Percentiles rank a stretch among this genome's conserved stretches.
phyloP scores from a whole-genome alignment of 2,329 filamentous ascomycete species.

The Sordariomycetes sp. region DNA sequence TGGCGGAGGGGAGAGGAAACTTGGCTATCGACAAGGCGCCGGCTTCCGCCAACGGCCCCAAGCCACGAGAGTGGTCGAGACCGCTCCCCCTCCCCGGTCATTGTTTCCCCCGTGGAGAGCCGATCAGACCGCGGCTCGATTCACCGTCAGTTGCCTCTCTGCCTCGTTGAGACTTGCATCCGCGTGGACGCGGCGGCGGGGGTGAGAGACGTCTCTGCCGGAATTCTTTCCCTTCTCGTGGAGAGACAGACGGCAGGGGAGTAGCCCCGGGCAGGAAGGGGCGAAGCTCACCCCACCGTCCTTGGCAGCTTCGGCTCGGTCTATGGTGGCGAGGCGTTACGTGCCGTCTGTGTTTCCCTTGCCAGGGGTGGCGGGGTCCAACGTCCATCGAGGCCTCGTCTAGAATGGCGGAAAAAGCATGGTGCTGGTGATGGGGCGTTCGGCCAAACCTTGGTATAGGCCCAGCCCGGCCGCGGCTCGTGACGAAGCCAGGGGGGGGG shows the following conservation, averaged over 20 bases:
- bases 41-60: not conserved
- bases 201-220: too few relatives aligned
- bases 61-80: not conserved
- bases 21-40: not conserved
- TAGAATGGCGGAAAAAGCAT: not conserved
- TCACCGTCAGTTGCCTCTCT: not conserved
- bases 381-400: not conserved
- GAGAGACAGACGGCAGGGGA: too few relatives aligned
- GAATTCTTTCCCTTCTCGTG: too few relatives aligned
- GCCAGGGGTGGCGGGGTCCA: not conserved
- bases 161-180: not conserved
- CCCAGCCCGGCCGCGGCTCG: not conserved
- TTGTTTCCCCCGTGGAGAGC: not conserved
- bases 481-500: not conserved
- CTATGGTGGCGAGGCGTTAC: too few relatives aligned
- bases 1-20: not conserved
- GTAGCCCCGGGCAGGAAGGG: too few relatives aligned
- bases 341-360: too few relatives aligned
- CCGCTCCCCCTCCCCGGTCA: not conserved
- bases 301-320: too few relatives aligned
- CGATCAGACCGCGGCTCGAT: not conserved
- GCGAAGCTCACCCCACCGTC: too few relatives aligned
- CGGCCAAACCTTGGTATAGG: not conserved
- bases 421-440: not conserved
- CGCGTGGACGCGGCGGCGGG: too few relatives aligned